Conservation (phyloP, 2,329 filamentous ascomycete genomes). For the Blumeria graminis region DNA sequence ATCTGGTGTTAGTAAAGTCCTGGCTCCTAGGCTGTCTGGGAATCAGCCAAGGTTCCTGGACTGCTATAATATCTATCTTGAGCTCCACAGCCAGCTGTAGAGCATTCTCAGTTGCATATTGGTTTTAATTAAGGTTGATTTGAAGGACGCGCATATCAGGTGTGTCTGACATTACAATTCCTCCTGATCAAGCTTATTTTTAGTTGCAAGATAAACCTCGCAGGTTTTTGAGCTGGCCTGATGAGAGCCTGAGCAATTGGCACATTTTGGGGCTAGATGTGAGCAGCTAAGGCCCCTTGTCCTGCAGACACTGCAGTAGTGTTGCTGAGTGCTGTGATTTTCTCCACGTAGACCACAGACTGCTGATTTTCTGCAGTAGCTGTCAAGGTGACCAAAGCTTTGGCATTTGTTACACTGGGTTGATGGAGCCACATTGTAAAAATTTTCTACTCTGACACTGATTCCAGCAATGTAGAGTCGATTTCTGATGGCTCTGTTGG, state of each 20-base stretch:
- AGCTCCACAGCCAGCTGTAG: neutral
- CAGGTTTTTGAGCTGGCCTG: neutral
- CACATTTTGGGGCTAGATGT: neutral
- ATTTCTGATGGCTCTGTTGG: neutral
- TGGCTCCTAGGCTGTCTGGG: neutral
- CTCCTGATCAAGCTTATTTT: neutral
- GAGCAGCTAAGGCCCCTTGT: neutral
- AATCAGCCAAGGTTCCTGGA: neutral
- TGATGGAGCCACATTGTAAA: neutral
- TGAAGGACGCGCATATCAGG: neutral
- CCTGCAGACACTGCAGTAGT: neutral
- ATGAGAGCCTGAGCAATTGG: neutral
- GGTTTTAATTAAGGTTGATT: neutral
- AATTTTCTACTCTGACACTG: neutral
- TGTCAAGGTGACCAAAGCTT: neutral
- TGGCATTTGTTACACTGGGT: slow-evolving; percentile 1
- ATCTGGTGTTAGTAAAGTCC: neutral
- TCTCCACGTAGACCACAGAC: neutral
- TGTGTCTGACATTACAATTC: neutral
- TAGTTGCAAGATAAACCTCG: neutral
- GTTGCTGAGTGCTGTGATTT: neutral
- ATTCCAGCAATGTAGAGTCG: slow-evolving; percentile 2
- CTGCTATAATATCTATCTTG: neutral
- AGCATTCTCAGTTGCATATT: neutral
- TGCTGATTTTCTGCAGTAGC: neutral